Evolutionary conservation across 805 yeast genomes (phyloP).

Genomic region (Kluyveromyces wickerhamii): DNA sequence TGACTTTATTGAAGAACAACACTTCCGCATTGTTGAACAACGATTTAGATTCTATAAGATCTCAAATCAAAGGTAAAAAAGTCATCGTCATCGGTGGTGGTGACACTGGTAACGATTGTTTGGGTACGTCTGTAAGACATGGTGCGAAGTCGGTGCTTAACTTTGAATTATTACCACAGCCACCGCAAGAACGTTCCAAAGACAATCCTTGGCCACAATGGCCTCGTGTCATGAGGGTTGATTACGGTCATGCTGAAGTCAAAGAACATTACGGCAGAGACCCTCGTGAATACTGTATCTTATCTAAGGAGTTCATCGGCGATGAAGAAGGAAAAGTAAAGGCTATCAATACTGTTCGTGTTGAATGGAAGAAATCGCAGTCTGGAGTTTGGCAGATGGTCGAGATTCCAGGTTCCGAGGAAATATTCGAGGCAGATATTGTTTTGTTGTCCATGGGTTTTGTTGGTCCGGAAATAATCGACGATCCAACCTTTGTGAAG

Average conservation of each 20-base stretch:
- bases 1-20: slow-evolving; percentile 82
- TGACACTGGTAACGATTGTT: slow-evolving; percentile 98
- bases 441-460: slow-evolving; percentile 96
- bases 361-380: slow-evolving; percentile 95
- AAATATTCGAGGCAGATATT: slow-evolving; percentile 88
- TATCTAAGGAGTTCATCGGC: slow-evolving; percentile 91
- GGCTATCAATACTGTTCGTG: slow-evolving; percentile 93
- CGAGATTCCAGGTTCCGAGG: slow-evolving; percentile 92
- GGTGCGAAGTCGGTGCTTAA: slow-evolving; percentile 92
- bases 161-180: slow-evolving; percentile 91
- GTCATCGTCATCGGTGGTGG: slow-evolving; percentile 99
- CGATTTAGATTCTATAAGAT: slow-evolving; percentile 67
- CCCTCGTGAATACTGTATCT: slow-evolving; percentile 93
- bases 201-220: slow-evolving; percentile 99
- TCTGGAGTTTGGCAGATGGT: slow-evolving; percentile 99
- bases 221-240: slow-evolving; percentile 97
- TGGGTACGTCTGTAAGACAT: slow-evolving; percentile 95
- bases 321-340: slow-evolving; percentile 92
- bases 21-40: slow-evolving; percentile 83
- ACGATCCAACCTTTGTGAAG: slow-evolving; percentile 45
- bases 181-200: slow-evolving; percentile 75
- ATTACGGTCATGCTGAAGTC: slow-evolving; percentile 95
- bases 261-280: slow-evolving; percentile 92
- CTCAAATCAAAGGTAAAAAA: slow-evolving; percentile 69
- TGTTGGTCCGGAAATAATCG: slow-evolving; percentile 88